Conservation (phyloP, 768 basidiomycete species). For the Hygrocybe coccinea region DNA sequence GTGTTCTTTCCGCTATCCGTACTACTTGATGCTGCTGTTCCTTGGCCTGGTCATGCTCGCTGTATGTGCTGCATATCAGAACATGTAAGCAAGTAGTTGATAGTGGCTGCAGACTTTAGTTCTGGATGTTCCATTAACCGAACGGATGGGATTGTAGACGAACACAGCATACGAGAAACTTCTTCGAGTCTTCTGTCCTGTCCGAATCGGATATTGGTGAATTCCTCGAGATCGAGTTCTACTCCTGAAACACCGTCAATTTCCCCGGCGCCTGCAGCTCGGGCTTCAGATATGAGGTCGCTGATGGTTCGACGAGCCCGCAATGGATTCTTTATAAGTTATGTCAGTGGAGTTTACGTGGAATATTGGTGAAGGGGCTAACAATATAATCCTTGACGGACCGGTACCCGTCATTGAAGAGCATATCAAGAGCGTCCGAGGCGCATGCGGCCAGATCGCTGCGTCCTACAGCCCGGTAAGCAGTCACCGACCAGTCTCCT, state of each 20-base stretch:
- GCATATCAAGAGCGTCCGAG: constrained; percentile 41
- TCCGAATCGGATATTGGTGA: constrained; percentile 82
- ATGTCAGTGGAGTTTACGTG: constrained; percentile 9
- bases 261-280: constrained; percentile 49
- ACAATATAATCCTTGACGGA: constrained; percentile 56
- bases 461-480: constrained; percentile 66
- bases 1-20: constrained; percentile 78
- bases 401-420: constrained; percentile 51
- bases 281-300: constrained; percentile 47
- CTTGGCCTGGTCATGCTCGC: constrained; percentile 82
- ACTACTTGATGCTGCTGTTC: constrained; percentile 80
- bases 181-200: constrained; percentile 88
- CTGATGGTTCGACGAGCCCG: constrained; percentile 48
- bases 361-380: constrained; percentile 17
- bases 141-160: constrained; percentile 63
- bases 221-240: constrained; percentile 66
- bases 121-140: constrained; percentile 64
- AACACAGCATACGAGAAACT: constrained; percentile 86
- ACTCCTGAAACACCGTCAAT: constrained; percentile 61
- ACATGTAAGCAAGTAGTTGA: background rate
- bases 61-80: constrained; percentile 27
- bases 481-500: constrained; percentile 62
- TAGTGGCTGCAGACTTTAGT: constrained; percentile 47
- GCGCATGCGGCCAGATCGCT: constrained; percentile 68
- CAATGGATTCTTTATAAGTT: constrained; percentile 41